Evolutionary conservation across 2,329 filamentous ascomycete species (phyloP), one percentile per base, ranked within the genome.

Genomic region (Cladosporium cucumerinum): DNA sequence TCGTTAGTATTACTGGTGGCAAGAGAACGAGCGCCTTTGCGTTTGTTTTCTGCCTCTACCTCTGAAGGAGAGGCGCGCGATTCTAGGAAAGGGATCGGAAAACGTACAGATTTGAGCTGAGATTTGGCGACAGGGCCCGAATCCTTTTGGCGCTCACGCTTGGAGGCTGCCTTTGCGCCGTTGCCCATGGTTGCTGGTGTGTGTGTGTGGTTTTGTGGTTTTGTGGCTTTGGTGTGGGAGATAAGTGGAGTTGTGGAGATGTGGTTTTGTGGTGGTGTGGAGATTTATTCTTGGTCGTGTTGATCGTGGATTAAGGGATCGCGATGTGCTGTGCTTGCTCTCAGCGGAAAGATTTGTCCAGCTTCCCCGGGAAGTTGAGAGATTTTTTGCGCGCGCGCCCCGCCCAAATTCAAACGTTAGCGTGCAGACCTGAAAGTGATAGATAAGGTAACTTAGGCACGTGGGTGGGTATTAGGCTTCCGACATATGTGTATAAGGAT

Each of bases 61-160:
- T 14, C n/a, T 5, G 43, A 14, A 12, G n/a, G 21, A 30, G 16
- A n/a, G n/a, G n/a, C n/a, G n/a, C 26, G 23, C 18, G 18, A 10
- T 18, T 34, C n/a, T n/a, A n/a, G n/a, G n/a, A n/a, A n/a, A n/a
- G n/a, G n/a, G n/a, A n/a, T n/a, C n/a, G n/a, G n/a, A n/a, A 39
- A 36, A 66, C 69, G 28, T 65, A 70, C 68, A 34, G 58, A 61
- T 61, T 71, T 71, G 43, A 71, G 67, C 61, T 71, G 69, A 55
- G 68, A 69, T 30, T 62, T 66, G 34, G 66, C 57, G 25, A 64
- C 68, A 26, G 66, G 67, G 74, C 82, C 85, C 69, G 76, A 76
- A 68, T 89, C 85, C 79, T 90, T 89, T 76, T 87, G 87, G 79
- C 89, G 88, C 78, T 90, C 89, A 70, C 89, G 88, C 86, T 90